Evolutionary conservation across 257 asterid species (phyloP).

Genomic region (Capsicum chinense): DNA sequence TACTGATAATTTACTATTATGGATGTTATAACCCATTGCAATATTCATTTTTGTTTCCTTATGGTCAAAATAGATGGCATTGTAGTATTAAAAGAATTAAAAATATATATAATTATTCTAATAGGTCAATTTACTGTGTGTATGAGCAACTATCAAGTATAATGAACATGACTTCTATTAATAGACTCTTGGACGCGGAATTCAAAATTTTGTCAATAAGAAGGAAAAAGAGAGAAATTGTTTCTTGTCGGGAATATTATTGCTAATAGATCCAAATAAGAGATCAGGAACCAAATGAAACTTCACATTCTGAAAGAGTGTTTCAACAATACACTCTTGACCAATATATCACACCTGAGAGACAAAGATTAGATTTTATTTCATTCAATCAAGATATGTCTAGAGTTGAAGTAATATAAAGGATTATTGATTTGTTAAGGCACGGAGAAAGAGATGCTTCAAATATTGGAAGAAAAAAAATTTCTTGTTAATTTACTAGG

Average conservation of each 20-base stretch:
- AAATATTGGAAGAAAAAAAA: background rate
- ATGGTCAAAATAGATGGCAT: background rate
- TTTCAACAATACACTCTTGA: background rate
- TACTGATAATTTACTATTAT: background rate
- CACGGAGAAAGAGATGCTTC: slow-evolving; percentile 5
- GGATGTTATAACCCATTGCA: background rate
- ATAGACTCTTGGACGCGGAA: background rate
- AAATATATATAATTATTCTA: background rate
- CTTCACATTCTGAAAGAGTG: background rate
- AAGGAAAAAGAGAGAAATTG: background rate
- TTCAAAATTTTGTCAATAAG: background rate
- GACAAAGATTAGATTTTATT: background rate
- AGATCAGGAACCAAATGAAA: background rate
- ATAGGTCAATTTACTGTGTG: background rate
- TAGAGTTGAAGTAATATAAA: background rate
- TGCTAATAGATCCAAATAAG: background rate
- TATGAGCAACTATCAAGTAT: background rate
- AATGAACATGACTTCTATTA: background rate
- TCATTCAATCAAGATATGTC: background rate
- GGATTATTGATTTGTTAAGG: background rate
- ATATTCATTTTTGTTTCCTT: too few species aligned
- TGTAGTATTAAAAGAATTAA: background rate
- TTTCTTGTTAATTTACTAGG: background rate
- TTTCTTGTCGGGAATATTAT: background rate
- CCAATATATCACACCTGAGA: background rate